Evolutionary conservation across 257 asterid genomes (phyloP), one percentile per base, ranked within the genome.

Genomic region (Apocynum venetum): DNA sequence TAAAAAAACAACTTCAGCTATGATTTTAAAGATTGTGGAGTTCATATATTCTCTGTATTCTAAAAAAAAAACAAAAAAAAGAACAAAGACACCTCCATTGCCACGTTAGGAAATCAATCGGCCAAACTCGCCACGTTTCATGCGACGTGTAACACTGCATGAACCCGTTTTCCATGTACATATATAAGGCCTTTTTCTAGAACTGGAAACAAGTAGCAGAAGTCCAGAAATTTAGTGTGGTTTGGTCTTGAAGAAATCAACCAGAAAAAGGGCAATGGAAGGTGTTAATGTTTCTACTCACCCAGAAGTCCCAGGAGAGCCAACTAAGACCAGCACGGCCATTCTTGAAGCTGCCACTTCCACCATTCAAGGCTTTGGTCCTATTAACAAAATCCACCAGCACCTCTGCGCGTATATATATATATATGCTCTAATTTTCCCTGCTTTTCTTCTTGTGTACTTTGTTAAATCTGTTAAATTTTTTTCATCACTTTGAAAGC

Each of bases 401-500:
- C 98, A 94, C 72, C 98, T 94, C 85, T 94, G 98, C 96, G 97
- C 98, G 97, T 92, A 84, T 25, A 25, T 25, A 25, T 25, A 25
- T 53, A 14, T 35, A 25, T 1, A n/a, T 47, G 1, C 8, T 40
- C 40, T 13, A n/a, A 6, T 56, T 4, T 13, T 65, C 10, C 61
- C 49, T 15, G 25, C 17, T 35, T 19, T 1, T 71, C 14, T 7
- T 6, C 4, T 41, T 65, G 31, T 25, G 31, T 49, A 1, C 7
- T 52, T 40, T 73, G 3, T n/a, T 1, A 14, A 11, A 51, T 51
- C 10, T 13, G 55, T 31, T 2, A 25, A 25, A 25, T 25, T 25
- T 25, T 25, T 25, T 25, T 25, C 31, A 25, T 25, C 31, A 0
- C 31, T 25, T 25, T 25, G 31, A 25, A 25, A 25, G 31, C 31